These are phyloP conservation scores for Macrocystidia cucumis DNA, from an alignment of 1,284 basidiomycete genomes.

Conservation along the genomic window DNA sequence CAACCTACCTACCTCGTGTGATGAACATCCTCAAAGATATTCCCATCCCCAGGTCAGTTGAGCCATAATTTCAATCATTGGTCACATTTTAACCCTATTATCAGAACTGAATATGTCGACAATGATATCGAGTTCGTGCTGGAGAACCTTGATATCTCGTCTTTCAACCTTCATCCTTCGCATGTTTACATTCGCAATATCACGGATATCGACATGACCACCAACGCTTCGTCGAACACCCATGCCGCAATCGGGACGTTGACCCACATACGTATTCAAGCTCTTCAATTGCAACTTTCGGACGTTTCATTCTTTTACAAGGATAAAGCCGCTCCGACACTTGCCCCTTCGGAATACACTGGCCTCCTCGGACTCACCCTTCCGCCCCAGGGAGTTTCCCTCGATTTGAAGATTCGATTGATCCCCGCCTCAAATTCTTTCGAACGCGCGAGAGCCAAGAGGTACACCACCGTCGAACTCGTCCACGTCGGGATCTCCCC, in stretches of 20 bases:
- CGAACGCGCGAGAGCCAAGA: slow-evolving; percentile 20
- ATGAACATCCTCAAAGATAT: slow-evolving; percentile 41
- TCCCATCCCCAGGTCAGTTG: slow-evolving; percentile 54
- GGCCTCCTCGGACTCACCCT: slow-evolving; percentile 54
- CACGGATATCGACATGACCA: slow-evolving; percentile 60
- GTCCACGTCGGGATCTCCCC: slow-evolving; percentile 43
- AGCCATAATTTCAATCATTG: not conserved
- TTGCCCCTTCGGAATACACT: slow-evolving; percentile 48
- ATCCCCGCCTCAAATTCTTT: slow-evolving; percentile 50
- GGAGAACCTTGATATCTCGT: slow-evolving; percentile 62
- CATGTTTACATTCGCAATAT: slow-evolving; percentile 66
- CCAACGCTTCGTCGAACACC: slow-evolving; percentile 28
- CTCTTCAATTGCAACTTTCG: slow-evolving; percentile 48
- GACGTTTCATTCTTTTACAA: slow-evolving; percentile 68
- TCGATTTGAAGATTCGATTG: slow-evolving; percentile 56
- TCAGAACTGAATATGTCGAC: slow-evolving; percentile 62
- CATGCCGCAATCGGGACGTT: slow-evolving; percentile 41
- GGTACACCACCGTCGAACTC: slow-evolving; percentile 52
- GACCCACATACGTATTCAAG: slow-evolving; percentile 56
- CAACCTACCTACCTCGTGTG: slow-evolving; percentile 50
- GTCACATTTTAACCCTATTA: slow-evolving; percentile 8
- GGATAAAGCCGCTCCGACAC: slow-evolving; percentile 39
- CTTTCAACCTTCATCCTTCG: slow-evolving; percentile 55
- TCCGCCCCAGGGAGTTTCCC: slow-evolving; percentile 55
- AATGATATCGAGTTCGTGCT: slow-evolving; percentile 59